Evolutionary conservation across 2,329 filamentous ascomycete species (phyloP), one percentile per base, ranked within the genome.

Genomic region (Setomelanomma holmii): DNA sequence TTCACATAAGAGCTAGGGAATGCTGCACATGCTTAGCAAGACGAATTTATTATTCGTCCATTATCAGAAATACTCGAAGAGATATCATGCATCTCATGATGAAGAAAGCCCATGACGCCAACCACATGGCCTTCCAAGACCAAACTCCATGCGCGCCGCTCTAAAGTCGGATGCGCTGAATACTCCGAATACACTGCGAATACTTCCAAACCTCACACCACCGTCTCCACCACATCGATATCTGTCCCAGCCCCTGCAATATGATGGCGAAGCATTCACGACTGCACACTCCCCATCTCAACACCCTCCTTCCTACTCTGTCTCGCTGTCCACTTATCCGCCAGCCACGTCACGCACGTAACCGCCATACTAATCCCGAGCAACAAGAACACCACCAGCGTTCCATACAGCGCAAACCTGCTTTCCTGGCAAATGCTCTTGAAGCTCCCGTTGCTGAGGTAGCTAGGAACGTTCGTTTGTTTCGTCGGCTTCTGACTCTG

Each of bases 401-500:
- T 76, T 19, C 75, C 74, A 56, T 76, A 79, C 38, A 77, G 72
- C 12, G 78, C 75, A 64, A 80, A 80, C 56, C 72, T 73, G 43
- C 75, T 78, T 56, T 80, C 70, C 7, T 66, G 58, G 58, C 78
- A 80, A 20, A 80, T 50, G 0, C 61, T 60, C 12, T 58, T 62
- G 53, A 79, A 80, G 16, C 66, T 61, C 23, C 51, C 56, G 54
- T 76, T 76, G 20, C 70, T 73, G 61, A 63, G 64, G 49, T 45
- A 71, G 47, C 34, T 65, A 22, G 56, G 68, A 52, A 67, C 60
- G 51, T 17, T 68, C 45, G 16, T 66, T 59, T 67, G 59, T 16
- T 56, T 55, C 14, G 71, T 30, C 1, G 63, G 63, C 23, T 51
- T 54, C 22, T 49, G 55, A 59, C 65, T 60, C 59, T 67, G 68